phyloP scores from a whole-genome alignment of 306 rosid genomes.

The Canavalia ensiformis region DNA sequence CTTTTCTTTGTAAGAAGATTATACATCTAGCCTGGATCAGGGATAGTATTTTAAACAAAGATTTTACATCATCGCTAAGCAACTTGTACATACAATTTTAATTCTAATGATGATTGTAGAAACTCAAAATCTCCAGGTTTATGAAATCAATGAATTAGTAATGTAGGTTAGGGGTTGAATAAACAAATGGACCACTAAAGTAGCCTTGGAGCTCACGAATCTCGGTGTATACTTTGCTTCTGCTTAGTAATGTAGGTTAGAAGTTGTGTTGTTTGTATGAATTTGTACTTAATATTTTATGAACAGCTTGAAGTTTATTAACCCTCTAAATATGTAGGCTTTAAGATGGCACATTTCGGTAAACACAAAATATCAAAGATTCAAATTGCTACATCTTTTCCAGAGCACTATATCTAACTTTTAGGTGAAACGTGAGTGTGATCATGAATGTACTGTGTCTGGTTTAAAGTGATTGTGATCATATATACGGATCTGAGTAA shows the following conservation, averaged over 20 bases:
- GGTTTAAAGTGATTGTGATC: no score
- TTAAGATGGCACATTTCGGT: neutral
- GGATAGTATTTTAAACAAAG: slow-evolving; percentile 3
- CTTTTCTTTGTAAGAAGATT: slow-evolving; percentile 19
- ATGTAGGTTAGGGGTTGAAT: slow-evolving; percentile 24
- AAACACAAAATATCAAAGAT: neutral
- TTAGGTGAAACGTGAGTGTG: neutral
- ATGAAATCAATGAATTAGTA: slow-evolving; percentile 16
- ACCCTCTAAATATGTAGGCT: neutral
- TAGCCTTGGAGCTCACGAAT: slow-evolving; percentile 26
- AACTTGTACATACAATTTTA: slow-evolving; percentile 3
- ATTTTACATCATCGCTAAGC: neutral
- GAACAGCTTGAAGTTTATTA: no score
- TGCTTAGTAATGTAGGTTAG: slow-evolving; percentile 25
- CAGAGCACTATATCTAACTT: neutral
- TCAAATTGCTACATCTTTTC: no score
- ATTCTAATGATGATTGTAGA: neutral
- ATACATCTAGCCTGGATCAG: neutral
- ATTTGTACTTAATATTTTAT: neutral
- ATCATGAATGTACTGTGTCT: neutral
- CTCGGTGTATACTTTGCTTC: slow-evolving; percentile 34
- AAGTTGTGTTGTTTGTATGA: neutral
- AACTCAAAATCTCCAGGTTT: neutral
- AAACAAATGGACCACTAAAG: neutral
- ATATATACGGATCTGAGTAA: neutral